Evolutionary conservation across 2,329 filamentous ascomycete genomes (phyloP), one percentile per base, ranked within the genome.

Genomic region (Rhynchosporium agropyri): DNA sequence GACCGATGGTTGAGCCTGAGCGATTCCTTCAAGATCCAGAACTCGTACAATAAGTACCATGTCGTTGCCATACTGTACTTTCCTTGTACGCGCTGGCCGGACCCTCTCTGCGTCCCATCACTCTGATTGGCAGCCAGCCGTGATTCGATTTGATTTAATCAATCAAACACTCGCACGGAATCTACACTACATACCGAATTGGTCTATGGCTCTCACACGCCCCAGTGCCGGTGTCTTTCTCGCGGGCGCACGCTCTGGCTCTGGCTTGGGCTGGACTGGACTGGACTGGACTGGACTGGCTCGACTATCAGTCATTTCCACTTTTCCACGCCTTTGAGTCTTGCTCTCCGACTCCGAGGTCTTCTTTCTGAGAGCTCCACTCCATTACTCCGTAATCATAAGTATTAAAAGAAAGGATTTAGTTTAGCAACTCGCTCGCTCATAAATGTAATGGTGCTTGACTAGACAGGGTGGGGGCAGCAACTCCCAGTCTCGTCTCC

Each of bases 211-310:
- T 7, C 42, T 43, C 42, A 8, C 40, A 10, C 40, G 12, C 40
- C 5, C 7, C 42, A 13, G 5, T n/a, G 42, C 13, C 42, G 7
- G 7, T n/a, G 8, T 20, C 3, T 20, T 9, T 46, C 43, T 46
- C 4, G 51, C 51, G 51, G 36, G 6, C 51, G 51, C 33, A 54
- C 51, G 51, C 51, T 54, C 51, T 54, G 36, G 51, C 51, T 54
- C 33, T 54, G 51, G 36, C 51, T 42, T 33, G 51, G 51, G n/a
- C 51, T 28, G 51, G 51, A 20, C 50, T 53, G 50, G 43, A 7
- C 50, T 51, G 50, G 43, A 7, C 50, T 51, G 6, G 42, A 2
- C 45, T 48, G n/a, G 45, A n/a, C 7, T 48, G 7, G 42, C 50
- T 33, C 38, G 50, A 36, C 8, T 8, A 28, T 3, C 33, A 15